A percentile compares a stretch with the other conserved stretches of the same genome.
Conservation (phyloP, 2,329 filamentous ascomycete species). For the Ophiocordyceps polyrhachis-furcata region DNA sequence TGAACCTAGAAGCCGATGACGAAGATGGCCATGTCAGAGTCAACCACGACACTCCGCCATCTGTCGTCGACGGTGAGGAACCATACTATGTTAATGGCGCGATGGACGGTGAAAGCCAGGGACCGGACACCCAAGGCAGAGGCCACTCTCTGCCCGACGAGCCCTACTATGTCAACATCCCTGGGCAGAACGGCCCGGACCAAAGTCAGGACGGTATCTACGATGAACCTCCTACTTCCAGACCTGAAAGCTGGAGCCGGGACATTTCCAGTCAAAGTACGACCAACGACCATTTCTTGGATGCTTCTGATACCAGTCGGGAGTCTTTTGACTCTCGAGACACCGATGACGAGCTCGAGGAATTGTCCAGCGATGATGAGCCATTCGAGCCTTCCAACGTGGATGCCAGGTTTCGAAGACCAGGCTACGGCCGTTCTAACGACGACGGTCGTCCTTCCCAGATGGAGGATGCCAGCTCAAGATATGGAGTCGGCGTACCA, state of each 20-base stretch:
- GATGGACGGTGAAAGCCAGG: no score
- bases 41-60: no score
- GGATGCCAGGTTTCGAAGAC: not conserved
- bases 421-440: no score
- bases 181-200: not conserved
- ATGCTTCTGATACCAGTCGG: not conserved
- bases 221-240: not conserved
- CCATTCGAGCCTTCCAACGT: not conserved
- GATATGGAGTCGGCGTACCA: no score
- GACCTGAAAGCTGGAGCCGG: no score
- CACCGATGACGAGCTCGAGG: not conserved
- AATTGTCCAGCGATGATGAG: not conserved
- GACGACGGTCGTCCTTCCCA: no score
- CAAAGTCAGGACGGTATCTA: not conserved
- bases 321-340: not conserved
- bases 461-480: no score
- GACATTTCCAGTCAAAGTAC: not conserved
- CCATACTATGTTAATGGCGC: no score
- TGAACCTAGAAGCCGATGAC: no score
- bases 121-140: not conserved
- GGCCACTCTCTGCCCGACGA: not conserved
- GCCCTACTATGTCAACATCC: not conserved
- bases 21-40: no score
- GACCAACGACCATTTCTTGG: not conserved
- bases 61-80: no score